Evolutionary conservation across 179 eudicot genomes (phyloP).

Genomic region (Beta corolliflora): DNA sequence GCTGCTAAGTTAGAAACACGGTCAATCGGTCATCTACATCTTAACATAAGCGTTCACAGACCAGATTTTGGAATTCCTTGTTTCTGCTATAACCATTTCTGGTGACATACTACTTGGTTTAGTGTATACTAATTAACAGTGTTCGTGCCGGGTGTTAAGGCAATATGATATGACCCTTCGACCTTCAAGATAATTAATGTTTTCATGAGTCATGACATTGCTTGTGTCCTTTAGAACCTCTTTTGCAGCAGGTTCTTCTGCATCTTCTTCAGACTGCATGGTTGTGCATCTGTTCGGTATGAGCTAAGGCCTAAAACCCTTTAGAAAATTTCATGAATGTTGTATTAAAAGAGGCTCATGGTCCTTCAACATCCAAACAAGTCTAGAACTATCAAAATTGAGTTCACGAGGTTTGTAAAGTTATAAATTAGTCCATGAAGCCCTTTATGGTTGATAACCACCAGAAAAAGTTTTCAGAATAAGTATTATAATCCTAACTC

Average conservation of each 20-base stretch:
- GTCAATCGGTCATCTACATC: not conserved
- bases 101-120: not conserved
- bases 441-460: too few relatives aligned
- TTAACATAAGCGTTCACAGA: not conserved
- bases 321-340: too few relatives aligned
- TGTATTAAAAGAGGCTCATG: too few relatives aligned
- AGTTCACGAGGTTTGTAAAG: too few relatives aligned
- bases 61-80: not conserved
- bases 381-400: too few relatives aligned
- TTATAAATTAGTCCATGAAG: too few relatives aligned
- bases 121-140: not conserved
- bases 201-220: not conserved
- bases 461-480: too few relatives aligned
- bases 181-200: not conserved
- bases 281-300: too few relatives aligned
- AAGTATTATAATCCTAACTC: too few relatives aligned
- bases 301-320: too few relatives aligned
- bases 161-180: not conserved
- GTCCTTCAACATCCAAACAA: too few relatives aligned
- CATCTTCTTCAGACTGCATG: too few relatives aligned
- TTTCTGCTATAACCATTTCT: not conserved
- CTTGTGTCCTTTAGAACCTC: not conserved
- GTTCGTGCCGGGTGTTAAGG: not conserved
- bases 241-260: not conserved
- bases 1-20: constrained; percentile 1